Conservation (phyloP, 228 moss, liverwort and hornwort species). For the Sphagnum fallax region DNA sequence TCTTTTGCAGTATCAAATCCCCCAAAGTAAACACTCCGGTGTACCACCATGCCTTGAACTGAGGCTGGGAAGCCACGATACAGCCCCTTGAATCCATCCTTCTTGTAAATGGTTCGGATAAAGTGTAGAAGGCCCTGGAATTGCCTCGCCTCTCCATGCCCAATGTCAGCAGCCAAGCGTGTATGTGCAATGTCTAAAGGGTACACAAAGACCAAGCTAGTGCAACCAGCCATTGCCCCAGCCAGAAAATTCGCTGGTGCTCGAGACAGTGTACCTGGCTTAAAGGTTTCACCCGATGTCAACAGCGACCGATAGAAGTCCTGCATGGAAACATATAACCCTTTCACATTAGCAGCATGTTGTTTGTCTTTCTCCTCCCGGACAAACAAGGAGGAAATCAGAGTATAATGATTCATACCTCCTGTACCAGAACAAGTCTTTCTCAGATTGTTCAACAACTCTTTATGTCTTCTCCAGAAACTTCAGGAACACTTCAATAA, state of each 20-base stretch:
- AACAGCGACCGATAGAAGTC: conserved; percentile 79
- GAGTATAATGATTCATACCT: background rate
- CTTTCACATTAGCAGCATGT: background rate
- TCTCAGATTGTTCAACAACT: background rate
- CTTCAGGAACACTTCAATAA: too few species aligned
- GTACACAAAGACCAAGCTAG: conserved; percentile 74
- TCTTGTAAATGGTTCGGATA: conserved; percentile 65
- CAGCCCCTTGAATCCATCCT: conserved; percentile 81
- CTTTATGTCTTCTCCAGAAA: too few species aligned
- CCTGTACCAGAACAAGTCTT: background rate
- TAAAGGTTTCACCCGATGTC: conserved; percentile 22
- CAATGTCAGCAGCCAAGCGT: conserved; percentile 88
- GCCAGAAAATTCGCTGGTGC: conserved; percentile 90
- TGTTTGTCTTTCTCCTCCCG: background rate
- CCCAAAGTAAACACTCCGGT: conserved; percentile 93
- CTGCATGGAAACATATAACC: conserved; percentile 26
- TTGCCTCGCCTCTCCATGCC: conserved; percentile 62
- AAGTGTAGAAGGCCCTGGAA: conserved; percentile 77
- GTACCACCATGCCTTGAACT: conserved; percentile 92
- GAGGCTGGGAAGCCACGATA: conserved; percentile 97
- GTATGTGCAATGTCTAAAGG: conserved; percentile 96
- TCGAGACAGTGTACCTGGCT: conserved; percentile 36
- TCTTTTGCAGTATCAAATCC: conserved; percentile 97
- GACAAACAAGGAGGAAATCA: background rate
- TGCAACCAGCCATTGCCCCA: conserved; percentile 89